Evolutionary conservation across 2,329 filamentous ascomycete genomes (phyloP), one percentile per base, ranked within the genome.

Genomic region (Neurospora sp.): DNA sequence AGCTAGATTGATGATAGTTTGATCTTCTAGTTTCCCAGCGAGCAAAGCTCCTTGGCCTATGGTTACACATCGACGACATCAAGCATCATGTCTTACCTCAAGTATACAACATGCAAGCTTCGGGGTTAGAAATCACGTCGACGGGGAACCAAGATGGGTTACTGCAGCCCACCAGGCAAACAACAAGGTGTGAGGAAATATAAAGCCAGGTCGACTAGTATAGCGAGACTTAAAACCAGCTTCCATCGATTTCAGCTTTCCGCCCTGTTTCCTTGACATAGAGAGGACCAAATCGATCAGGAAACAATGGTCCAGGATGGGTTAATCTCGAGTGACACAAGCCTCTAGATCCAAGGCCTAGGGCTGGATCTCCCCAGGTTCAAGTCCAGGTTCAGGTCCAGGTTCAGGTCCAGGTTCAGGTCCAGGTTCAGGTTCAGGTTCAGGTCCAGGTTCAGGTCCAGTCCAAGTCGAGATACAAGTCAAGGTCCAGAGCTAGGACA

Each of bases 181-280:
- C n/a, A 13, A 23, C 2, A 3, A 13, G 10, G 5, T 23, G 10
- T 3, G 2, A 23, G 19, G 19, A 23, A 15, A 15, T 8, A 58
- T 1, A 28, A 3, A 0, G 8, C 23, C 13, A 58, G 6, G 6
- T 17, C 3, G 10, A 7, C 5, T 0, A 23, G 19, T 52, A 13
- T 13, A 1, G 43, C 1, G 1, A 23, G 19, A 43, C 4, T 2
- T 52, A 15, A 13, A 1, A 2, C 19, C 43, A 52, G 1, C 7
- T 33, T 4, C 52, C 15, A 62, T 33, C 1, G 0, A 2, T 62
- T 62, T 5, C 7, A 4, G 13, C 23, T 58, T 58, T 17, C 46
- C 13, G 52, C 8, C 28, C 1, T 62, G 23, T 62, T 62, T 33
- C 8, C 2, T 23, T 23, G 3, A 2, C 13, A 13, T 4, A 3